Evolutionary conservation across 495 filamentous ascomycete genomes (phyloP), one percentile per base, ranked within the genome.

Genomic region (Pyrenula aspistea): DNA sequence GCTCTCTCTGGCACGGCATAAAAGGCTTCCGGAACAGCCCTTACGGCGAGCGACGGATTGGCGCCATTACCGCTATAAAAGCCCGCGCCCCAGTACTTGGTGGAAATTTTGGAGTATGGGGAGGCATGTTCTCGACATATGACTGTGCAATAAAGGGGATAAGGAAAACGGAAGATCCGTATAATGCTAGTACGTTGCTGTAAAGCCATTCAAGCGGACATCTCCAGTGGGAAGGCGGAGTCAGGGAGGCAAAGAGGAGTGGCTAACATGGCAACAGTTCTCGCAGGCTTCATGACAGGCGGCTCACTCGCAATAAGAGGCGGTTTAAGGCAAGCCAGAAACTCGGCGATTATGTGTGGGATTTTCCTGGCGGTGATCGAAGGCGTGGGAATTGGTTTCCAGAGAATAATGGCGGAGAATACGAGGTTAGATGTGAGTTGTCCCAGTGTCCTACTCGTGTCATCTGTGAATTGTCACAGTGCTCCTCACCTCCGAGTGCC

Each of bases 81-180:
- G 89, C 91, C 55, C 85, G 93, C 59, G 94, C 93, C 25, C 93
- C 93, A 1, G 91, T 97, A 51, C 79, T 97, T 54, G 93, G 92
- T 59, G 93, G 93, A 60, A 98, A 98, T 77, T 98, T 98, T 61
- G 93, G 92, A 61, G 86, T 91, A 25, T 98, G 92, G 92, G 94
- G 93, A 64, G 93, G 93, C 60, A 66, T 97, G 49, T 97, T 98
- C 74, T 87, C 82, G 58, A 92, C 88, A 47, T 96, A 87, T 67
- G 93, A 98, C 73, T 98, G 93, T 75, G 89, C 90, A n/a, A 87
- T 98, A 22, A 96, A 96, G 77, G 92, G 92, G 50, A 74, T 96
- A 42, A 76, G 93, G 59, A 87, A 93, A 74, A 97, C 96, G 84
- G 92, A 98, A 68, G 92, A 97, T 68, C 91, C 93, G 25, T 96